Evolutionary conservation across 176 grass and related monocot species (phyloP), one percentile per base, ranked within the genome.

Genomic region (Carex pumila): DNA sequence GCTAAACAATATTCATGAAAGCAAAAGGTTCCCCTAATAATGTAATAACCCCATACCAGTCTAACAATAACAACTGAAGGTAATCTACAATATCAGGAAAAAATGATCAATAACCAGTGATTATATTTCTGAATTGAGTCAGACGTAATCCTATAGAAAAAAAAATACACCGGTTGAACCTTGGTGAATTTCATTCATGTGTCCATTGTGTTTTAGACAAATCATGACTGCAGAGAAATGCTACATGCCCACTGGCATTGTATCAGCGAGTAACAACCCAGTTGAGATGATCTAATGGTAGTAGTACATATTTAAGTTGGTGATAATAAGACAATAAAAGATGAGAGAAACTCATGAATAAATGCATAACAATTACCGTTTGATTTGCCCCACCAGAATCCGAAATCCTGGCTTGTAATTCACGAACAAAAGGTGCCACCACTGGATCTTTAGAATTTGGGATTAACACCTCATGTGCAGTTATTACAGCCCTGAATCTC

Each of bases 401-500:
- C 6, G 90, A 83, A 43, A 94, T 83, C 80, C 94, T 83, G 15
- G 94, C 74, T 54, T 86, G 84, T 56, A 97, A 90, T 39, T 97
- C 91, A 22, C 59, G 37, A 39, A 92, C 84, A 64, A 94, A 94
- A 50, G 87, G 86, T 55, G 91, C 71, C 79, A 94, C 68, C 31
- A 71, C 64, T 7, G 83, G 88, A 77, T 89, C 88, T 41, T 67
- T 80, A 58, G 88, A 85, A 74, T 91, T 85, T 14, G 88, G 85
- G 81, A 94, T 88, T 50, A 97, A 86, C 77, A 91, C 92, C 92
- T 92, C 89, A 80, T 83, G 14, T 66, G 92, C 95, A 65, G 92
- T 97, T 73, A 97, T 80, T 52, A 94, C 86, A 79, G 79, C 90
- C 87, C 86, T 89, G 92, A 94, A 90, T 88, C 88, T 86, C 87